These are phyloP conservation scores for Nyssa sinensis DNA, from an alignment of 148 eudicot species.

Conservation along the genomic window DNA sequence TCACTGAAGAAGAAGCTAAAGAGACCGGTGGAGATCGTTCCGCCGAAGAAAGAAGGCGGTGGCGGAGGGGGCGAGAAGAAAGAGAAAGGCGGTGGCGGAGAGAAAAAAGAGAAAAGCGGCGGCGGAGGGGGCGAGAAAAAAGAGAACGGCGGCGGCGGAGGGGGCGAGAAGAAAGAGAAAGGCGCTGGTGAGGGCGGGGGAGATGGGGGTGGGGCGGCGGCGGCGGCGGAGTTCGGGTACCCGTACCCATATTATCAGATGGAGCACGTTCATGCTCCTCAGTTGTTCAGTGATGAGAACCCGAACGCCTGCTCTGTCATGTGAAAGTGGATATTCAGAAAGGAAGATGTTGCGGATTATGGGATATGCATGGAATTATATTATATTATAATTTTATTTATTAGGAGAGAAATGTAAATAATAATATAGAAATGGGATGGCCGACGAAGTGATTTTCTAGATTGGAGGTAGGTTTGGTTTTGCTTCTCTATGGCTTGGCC, in stretches of 20 bases:
- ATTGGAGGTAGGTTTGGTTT: no score
- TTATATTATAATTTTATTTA: neutral
- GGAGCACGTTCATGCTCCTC: neutral
- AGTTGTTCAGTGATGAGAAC: conserved; percentile 28
- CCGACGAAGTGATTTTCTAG: no score
- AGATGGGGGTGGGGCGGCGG: no score
- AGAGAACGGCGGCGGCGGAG: no score
- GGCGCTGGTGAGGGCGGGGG: no score
- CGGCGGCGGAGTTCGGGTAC: neutral
- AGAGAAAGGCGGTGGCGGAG: conserved; percentile 13
- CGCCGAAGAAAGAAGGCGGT: conserved; percentile 73
- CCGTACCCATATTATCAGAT: conserved; percentile 8
- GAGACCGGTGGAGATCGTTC: conserved; percentile 51
- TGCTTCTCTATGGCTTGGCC: no score
- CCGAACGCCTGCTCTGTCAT: conserved; percentile 29
- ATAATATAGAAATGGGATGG: no score
- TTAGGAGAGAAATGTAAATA: neutral
- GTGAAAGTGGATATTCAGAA: no score
- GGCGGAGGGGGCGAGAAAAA: conserved; percentile 4
- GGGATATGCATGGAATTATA: no score
- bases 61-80: conserved; percentile 29
- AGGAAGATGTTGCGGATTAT: no score
- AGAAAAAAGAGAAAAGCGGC: conserved; percentile 18
- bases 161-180: no score
- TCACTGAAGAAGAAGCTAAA: conserved; percentile 43